Evolutionary conservation across 805 yeast species (phyloP).

Genomic region (Schwanniomyces pseudopolymorphus): DNA sequence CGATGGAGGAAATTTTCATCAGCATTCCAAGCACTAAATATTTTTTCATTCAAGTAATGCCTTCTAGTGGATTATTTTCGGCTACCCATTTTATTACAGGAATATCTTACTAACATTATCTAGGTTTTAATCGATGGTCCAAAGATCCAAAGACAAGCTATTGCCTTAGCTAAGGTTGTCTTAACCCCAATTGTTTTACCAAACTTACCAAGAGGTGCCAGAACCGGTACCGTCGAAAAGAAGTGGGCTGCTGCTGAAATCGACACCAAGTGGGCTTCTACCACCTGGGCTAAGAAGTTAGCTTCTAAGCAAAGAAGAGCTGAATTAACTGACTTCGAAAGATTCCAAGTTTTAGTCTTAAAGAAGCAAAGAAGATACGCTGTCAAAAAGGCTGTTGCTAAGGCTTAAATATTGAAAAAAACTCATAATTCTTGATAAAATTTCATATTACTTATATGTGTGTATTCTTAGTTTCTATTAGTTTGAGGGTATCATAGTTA

Average conservation of each 20-base stretch:
- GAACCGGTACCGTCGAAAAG: constrained; percentile 81
- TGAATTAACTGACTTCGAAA: constrained; percentile 93
- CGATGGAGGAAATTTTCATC: neutral
- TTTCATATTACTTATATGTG: constrained; percentile 14
- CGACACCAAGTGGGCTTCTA: constrained; percentile 85
- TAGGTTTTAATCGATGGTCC: constrained; percentile 97
- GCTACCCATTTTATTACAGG: neutral
- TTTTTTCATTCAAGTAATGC: neutral
- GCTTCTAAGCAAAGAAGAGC: constrained; percentile 94
- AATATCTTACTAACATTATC: constrained; percentile 5
- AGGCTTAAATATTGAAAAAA: constrained; percentile 61
- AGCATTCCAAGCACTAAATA: constrained; percentile 3
- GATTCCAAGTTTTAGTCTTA: constrained; percentile 98
- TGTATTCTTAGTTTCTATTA: constrained; percentile 29
- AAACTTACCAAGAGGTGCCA: constrained; percentile 91
- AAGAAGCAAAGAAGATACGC: constrained; percentile 96
- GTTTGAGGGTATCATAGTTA: constrained; percentile 25
- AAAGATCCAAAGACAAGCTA: constrained; percentile 89
- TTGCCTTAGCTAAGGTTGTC: constrained; percentile 81
- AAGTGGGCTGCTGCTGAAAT: constrained; percentile 91
- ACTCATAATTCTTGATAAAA: constrained; percentile 12
- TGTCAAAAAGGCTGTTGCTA: constrained; percentile 94
- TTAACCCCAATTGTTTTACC: constrained; percentile 90
- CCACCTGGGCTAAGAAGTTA: constrained; percentile 98
- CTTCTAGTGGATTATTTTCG: neutral